Conservation (phyloP, 257 asterid genomes). For the Gentiana dahurica region DNA sequence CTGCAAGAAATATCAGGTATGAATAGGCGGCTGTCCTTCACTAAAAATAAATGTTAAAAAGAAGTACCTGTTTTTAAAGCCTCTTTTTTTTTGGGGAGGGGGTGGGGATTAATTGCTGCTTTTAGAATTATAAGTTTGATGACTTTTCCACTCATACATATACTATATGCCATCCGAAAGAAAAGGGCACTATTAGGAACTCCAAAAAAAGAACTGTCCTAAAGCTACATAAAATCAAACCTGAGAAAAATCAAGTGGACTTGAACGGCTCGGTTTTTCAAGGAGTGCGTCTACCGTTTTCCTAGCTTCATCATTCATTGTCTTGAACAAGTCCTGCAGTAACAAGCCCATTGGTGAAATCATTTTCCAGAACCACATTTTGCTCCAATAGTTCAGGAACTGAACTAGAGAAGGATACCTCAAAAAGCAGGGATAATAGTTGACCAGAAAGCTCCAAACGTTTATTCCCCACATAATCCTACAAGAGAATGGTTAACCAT, state of each 20-base stretch:
- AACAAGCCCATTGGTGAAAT: conserved; percentile 10
- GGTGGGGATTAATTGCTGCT: too few relatives aligned
- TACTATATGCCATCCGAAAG: too few relatives aligned
- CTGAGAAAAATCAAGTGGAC: conserved; percentile 54
- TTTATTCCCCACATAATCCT: conserved; percentile 97
- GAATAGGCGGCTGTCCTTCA: too few relatives aligned
- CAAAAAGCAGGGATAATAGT: conserved; percentile 74
- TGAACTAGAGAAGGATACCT: conserved; percentile 36
- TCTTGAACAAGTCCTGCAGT: conserved; percentile 82
- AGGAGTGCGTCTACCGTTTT: conserved; percentile 28
- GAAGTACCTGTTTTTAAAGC: too few relatives aligned
- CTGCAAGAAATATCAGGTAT: conserved; percentile 20
- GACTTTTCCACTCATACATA: too few relatives aligned
- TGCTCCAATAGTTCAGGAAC: background rate
- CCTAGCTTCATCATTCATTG: conserved; percentile 61
- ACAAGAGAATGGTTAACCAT: conserved; percentile 3
- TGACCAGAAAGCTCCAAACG: conserved; percentile 95
- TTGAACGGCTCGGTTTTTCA: conserved; percentile 33
- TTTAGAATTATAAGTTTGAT: too few relatives aligned
- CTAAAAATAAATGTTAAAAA: too few relatives aligned
- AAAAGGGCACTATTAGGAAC: too few relatives aligned
- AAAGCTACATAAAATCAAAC: conserved; percentile 20
- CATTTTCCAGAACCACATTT: conserved; percentile 2
- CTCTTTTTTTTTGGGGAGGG: too few relatives aligned
- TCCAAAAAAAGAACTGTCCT: background rate